phyloP scores from a whole-genome alignment of 805 yeast genomes.

The Groenewaldozyma tartarivorans region DNA sequence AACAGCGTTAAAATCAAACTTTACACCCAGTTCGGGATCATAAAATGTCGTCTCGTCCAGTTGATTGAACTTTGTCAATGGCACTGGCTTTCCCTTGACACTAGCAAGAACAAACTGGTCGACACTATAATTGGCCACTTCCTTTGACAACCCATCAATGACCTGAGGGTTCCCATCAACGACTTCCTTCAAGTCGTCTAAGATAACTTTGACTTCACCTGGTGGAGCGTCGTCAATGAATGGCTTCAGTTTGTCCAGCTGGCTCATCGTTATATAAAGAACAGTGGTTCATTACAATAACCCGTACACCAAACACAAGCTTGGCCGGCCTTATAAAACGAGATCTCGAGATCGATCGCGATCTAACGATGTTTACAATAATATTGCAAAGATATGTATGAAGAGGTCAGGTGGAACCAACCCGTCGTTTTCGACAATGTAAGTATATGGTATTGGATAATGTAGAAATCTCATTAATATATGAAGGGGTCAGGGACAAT shows the following conservation, averaged over 20 bases:
- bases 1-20: constrained; percentile 22
- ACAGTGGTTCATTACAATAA: too few species aligned
- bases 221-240: constrained; percentile 46
- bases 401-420: constrained; percentile 44
- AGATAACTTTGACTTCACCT: constrained; percentile 34
- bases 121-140: constrained; percentile 34
- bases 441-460: constrained; percentile 12
- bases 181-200: constrained; percentile 35
- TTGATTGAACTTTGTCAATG: constrained; percentile 43
- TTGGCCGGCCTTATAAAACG: too few species aligned
- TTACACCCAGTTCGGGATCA: constrained; percentile 34
- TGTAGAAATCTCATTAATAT: neutral
- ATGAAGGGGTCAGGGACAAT: constrained; percentile 66
- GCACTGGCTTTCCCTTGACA: constrained; percentile 21
- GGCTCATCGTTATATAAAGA: too few species aligned
- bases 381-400: too few species aligned
- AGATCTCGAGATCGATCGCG: too few species aligned
- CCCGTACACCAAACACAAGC: too few species aligned
- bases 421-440: constrained; percentile 69
- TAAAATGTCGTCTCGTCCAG: constrained; percentile 37
- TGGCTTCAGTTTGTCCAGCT: constrained; percentile 21
- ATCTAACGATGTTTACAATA: too few species aligned
- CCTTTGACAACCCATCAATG: constrained; percentile 24
- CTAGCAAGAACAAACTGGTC: constrained; percentile 30
- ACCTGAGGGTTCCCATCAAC: constrained; percentile 32